Evolutionary conservation across 2,329 filamentous ascomycete genomes (phyloP), one percentile per base, ranked within the genome.

Genomic region (Apiospora rasikravindrae): DNA sequence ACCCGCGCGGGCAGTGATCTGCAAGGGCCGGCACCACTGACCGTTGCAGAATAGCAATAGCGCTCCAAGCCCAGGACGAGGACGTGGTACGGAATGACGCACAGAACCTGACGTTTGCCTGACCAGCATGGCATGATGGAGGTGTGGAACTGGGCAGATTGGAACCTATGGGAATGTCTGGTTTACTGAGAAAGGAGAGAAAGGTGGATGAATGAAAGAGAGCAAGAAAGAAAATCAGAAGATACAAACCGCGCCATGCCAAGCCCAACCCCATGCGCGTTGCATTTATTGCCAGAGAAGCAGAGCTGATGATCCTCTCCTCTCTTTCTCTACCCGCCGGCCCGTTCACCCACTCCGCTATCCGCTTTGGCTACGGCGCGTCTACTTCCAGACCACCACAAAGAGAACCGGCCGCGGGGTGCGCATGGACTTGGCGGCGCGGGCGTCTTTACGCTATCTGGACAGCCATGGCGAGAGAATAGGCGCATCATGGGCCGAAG

Each of bases 361-460:
- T 64, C 57, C 57, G 33, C 57, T 64, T 64, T 64, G 57, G 57
- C 57, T 37, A 64, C 57, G 57, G 57, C 33, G 33, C 57, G 37
- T 64, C 19, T 29, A n/a, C 33, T 64, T 64, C 57, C 57, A 64
- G 13, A 61, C 57, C 40, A 22, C 57, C 57, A 4, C 33, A 64
- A 64, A n/a, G 57, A 64, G 57, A 64, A 40, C 57, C 57, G 29
- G 29, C 33, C 33, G 57, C 57, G 57, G 57, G 57, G 26, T 57
- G 10, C 4, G 22, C 57, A 64, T 14, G 22, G 33, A 4, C 57
- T 64, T 64, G 57, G 57, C 57, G 33, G 40, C 33, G 57, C 33
- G 33, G 57, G 57, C 57, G 7, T 40, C 19, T n/a, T 64, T 64
- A 37, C 57, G 57, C 57, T 40, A 64, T 64, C 57, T 40, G 57